These are phyloP conservation scores for Trichoderma afroharzianum DNA, from an alignment of 2,329 filamentous ascomycete genomes.

Conservation along the genomic window DNA sequence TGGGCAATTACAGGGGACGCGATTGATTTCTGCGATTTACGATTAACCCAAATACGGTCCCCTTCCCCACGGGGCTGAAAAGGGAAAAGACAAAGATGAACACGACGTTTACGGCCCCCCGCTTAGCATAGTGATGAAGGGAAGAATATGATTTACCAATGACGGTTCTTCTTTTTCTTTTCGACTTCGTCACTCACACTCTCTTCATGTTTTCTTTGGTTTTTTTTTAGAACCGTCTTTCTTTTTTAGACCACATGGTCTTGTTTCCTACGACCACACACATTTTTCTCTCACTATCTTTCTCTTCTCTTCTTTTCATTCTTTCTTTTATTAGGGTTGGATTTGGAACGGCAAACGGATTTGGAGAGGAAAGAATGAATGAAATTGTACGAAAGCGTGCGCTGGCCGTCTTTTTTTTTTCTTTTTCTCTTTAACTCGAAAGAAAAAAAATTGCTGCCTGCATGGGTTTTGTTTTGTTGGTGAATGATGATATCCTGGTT, in stretches of 20 bases:
- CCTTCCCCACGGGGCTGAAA: background rate
- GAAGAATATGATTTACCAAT: background rate
- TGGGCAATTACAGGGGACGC: slow-evolving; percentile 62
- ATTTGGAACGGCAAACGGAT: background rate
- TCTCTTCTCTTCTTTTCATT: background rate
- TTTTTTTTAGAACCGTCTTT: background rate
- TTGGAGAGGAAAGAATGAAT: background rate
- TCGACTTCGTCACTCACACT: background rate
- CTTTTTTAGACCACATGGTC: background rate
- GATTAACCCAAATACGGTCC: slow-evolving; percentile 19
- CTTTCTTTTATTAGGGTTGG: background rate
- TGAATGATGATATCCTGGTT: slow-evolving; percentile 8
- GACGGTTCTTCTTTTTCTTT: background rate
- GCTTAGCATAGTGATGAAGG: background rate
- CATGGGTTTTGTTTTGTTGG: background rate
- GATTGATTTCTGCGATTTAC: background rate
- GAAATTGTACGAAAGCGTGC: slow-evolving; percentile 1
- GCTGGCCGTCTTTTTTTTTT: background rate
- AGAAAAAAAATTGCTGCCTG: background rate
- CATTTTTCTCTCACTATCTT: background rate
- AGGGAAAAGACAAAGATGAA: background rate
- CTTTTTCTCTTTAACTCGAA: background rate
- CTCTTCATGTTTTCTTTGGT: background rate
- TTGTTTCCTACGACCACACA: background rate
- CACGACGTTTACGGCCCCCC: background rate